Evolutionary conservation across 495 filamentous ascomycete species (phyloP), one percentile per base, ranked within the genome.

Genomic region (Podospora australis): DNA sequence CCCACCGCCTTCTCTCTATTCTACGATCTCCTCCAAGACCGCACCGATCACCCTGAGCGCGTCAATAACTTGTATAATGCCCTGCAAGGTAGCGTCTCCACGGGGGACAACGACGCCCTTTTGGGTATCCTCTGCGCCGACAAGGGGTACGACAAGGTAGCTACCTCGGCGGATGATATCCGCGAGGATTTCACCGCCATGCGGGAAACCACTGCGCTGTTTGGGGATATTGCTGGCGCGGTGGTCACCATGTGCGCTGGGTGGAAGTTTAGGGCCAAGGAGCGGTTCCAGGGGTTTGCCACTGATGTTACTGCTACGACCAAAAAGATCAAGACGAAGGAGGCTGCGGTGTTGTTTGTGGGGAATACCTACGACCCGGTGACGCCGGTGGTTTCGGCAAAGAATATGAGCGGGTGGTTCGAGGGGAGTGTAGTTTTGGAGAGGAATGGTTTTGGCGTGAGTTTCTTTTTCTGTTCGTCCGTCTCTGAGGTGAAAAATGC

Each of bases 341-440:
- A 68, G 19, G 72, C 72, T 1, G n/a, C 32, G 32, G 50, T 71
- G 9, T 53, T 79, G 6, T 57, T 76, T 17, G 62, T 74, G 14
- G 66, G 68, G 1, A 76, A 72, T 46, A 65, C 58, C 0, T 52
- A 53, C 6, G 74, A 77, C 44, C 58, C 65, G 1, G 55, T 64
- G 24, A 77, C 75, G 0, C 70, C 75, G 11, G 47, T 77, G 7
- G 48, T 49, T 9, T 70, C 62, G 6, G 80, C 79, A 1, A 62
- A 65, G 30, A 75, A 77, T 42, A 70, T 78, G 57, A 74, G 72
- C 23, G 44, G 55, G 1, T 64, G 57, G 0, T 79, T 82, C 39
- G 66, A 74, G 22, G 75, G 71, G 1, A 81, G 78, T 10, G 68
- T 65, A 6, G 49, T 81, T 8, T 60, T 81, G 11, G 62, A 73